Percentiles rank a stretch among this genome's conserved stretches.
Evolutionary conservation across 139 green algal genomes (phyloP).

Genomic region (Chlorella sp.): DNA sequence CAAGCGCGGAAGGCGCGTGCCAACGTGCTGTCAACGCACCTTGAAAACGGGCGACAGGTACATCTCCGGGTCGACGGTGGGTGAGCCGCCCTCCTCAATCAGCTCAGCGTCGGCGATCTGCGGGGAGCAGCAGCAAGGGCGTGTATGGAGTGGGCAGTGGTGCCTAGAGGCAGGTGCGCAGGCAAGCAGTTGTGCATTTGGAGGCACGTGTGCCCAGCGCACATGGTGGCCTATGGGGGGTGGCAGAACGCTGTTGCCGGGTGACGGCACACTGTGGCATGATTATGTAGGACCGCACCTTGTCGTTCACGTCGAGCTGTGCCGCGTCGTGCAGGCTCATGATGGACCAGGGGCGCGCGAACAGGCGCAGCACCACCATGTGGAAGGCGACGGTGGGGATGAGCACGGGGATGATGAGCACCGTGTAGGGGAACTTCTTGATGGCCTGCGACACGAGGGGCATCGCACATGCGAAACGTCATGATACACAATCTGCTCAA

Average conservation of each 20-base stretch:
- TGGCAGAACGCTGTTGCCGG: background rate
- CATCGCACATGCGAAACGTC: too few relatives aligned
- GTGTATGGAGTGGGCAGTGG: too few relatives aligned
- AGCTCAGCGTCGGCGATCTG: background rate
- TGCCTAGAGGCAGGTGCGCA: too few relatives aligned
- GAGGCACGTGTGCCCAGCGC: too few relatives aligned
- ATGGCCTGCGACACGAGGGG: too few relatives aligned
- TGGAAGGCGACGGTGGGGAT: constrained; percentile 46
- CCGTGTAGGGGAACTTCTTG: constrained; percentile 47
- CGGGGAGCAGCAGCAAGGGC: background rate
- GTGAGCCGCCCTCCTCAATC: background rate
- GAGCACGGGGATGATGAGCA: constrained; percentile 34
- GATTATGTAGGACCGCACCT: background rate
- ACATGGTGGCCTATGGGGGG: too few relatives aligned
- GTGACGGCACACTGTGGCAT: background rate
- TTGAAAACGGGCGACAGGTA: constrained; percentile 11
- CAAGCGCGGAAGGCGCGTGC: background rate
- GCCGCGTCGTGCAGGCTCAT: constrained; percentile 54
- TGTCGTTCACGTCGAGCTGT: constrained; percentile 47
- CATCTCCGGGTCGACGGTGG: background rate
- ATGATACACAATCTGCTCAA: too few relatives aligned
- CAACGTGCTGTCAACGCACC: background rate
- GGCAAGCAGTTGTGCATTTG: background rate
- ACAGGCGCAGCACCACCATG: constrained; percentile 19
- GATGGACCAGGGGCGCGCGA: constrained; percentile 45